Conservation (phyloP, 495 filamentous ascomycete genomes). For the Talaromyces ruber region DNA sequence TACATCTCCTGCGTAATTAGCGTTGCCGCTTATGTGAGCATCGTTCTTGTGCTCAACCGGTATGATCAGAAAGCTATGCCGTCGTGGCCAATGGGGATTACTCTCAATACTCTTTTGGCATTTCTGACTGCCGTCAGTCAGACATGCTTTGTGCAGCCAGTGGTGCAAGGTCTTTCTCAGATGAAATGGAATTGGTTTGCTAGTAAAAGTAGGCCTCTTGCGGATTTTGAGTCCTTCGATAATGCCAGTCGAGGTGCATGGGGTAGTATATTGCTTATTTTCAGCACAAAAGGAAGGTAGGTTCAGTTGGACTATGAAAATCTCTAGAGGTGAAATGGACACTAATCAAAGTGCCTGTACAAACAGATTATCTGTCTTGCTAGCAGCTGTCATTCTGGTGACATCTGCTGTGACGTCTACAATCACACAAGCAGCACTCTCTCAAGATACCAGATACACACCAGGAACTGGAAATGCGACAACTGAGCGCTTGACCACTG, state of each 20-base stretch:
- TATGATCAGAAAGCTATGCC: slow-evolving; percentile 34
- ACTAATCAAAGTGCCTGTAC: too few species aligned
- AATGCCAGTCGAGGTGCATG: slow-evolving; percentile 4
- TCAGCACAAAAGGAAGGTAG: slow-evolving; percentile 3
- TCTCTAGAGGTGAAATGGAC: too few species aligned
- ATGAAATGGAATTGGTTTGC: slow-evolving; percentile 4
- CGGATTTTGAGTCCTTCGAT: slow-evolving; percentile 1
- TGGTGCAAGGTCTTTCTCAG: slow-evolving; percentile 1
- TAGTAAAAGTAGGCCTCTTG: background rate
- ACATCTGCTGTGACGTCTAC: slow-evolving; percentile 2
- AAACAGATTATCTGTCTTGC: background rate
- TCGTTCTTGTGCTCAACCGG: slow-evolving; percentile 23
- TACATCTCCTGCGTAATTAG: slow-evolving; percentile 18
- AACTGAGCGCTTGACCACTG: too few species aligned
- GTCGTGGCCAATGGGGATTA: slow-evolving; percentile 36
- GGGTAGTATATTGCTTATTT: slow-evolving; percentile 5
- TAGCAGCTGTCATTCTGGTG: background rate
- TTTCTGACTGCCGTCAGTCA: slow-evolving; percentile 35
- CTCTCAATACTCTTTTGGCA: slow-evolving; percentile 38
- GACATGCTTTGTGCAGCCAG: slow-evolving; percentile 10
- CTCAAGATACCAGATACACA: background rate
- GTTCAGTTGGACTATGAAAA: too few species aligned
- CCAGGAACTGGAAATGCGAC: too few species aligned
- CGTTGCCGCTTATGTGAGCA: slow-evolving; percentile 15
- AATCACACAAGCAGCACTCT: background rate